Conservation (phyloP, 495 filamentous ascomycete species). For the Podospora fimiseda region DNA sequence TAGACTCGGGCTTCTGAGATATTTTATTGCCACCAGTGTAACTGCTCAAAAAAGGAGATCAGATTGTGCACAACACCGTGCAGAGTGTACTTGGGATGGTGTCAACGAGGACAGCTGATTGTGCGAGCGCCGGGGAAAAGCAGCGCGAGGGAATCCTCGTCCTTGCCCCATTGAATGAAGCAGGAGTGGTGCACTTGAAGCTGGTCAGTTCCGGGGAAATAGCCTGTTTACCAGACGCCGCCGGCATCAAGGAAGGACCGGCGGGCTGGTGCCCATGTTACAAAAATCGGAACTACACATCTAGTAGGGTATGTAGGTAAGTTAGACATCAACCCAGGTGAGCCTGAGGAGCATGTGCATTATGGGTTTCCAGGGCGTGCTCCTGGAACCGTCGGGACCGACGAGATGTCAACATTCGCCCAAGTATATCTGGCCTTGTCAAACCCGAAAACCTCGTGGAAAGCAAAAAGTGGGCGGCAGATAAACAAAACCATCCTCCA, state of each 20-base stretch:
- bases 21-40: not conserved
- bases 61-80: too few relatives aligned
- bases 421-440: conserved; percentile 5
- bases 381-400: conserved; percentile 14
- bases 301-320: too few relatives aligned
- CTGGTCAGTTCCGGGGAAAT: not conserved
- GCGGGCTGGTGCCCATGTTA: not conserved
- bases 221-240: not conserved
- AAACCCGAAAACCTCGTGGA: conserved; percentile 17
- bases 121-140: too few relatives aligned
- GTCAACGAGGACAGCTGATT: too few relatives aligned
- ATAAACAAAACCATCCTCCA: not conserved
- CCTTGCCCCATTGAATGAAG: too few relatives aligned
- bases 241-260: not conserved
- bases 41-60: too few relatives aligned
- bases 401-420: conserved; percentile 4
- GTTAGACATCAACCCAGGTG: too few relatives aligned
- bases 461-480: not conserved
- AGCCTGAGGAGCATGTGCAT: not conserved
- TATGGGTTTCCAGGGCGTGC: not conserved
- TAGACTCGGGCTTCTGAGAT: not conserved
- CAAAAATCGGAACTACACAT: too few relatives aligned
- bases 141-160: too few relatives aligned
- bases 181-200: too few relatives aligned
- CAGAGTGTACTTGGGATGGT: too few relatives aligned